Percentiles rank a stretch among this genome's conserved stretches.
Conservation (phyloP, 371 early-diverging fungal genomes). For the Fennellomyces sp. region DNA sequence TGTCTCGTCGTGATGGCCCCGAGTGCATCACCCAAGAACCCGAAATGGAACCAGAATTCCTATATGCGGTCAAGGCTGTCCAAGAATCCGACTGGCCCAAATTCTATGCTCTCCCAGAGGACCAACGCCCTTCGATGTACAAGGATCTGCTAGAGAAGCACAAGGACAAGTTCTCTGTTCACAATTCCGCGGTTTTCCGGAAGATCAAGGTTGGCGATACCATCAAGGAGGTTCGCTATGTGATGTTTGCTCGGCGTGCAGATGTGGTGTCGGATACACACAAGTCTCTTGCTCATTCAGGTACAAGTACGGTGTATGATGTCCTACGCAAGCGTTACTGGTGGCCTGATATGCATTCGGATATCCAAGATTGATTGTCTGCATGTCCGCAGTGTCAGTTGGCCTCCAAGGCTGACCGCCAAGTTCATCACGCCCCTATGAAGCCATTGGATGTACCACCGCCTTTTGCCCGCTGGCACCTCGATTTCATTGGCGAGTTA, state of each 20-base stretch:
- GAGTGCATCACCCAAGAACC: neutral
- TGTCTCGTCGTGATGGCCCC: slow-evolving; percentile 15
- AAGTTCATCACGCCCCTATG: slow-evolving; percentile 16
- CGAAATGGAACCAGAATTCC: slow-evolving; percentile 4
- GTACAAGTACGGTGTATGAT: slow-evolving; percentile 13
- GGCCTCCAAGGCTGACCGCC: neutral
- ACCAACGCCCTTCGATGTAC: neutral
- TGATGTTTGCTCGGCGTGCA: slow-evolving; percentile 1
- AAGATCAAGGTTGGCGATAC: neutral
- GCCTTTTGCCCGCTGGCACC: slow-evolving; percentile 25
- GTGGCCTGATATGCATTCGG: slow-evolving; percentile 28
- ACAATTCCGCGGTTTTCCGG: neutral
- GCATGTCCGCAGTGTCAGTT: slow-evolving; percentile 30
- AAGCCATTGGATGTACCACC: slow-evolving; percentile 5
- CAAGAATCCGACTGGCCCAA: slow-evolving; percentile 9
- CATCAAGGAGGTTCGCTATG: slow-evolving; percentile 3
- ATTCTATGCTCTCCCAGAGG: neutral
- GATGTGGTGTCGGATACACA: slow-evolving; percentile 18
- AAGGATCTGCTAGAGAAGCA: neutral
- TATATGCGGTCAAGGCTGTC: slow-evolving; percentile 4
- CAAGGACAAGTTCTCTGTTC: slow-evolving; percentile 3
- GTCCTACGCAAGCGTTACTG: slow-evolving; percentile 19
- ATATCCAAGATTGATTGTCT: slow-evolving; percentile 13
- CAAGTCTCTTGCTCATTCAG: slow-evolving; percentile 23
- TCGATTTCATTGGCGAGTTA: slow-evolving; percentile 30